phyloP scores from a whole-genome alignment of 2,329 filamentous ascomycete genomes.

The Epichloe amarillans region DNA sequence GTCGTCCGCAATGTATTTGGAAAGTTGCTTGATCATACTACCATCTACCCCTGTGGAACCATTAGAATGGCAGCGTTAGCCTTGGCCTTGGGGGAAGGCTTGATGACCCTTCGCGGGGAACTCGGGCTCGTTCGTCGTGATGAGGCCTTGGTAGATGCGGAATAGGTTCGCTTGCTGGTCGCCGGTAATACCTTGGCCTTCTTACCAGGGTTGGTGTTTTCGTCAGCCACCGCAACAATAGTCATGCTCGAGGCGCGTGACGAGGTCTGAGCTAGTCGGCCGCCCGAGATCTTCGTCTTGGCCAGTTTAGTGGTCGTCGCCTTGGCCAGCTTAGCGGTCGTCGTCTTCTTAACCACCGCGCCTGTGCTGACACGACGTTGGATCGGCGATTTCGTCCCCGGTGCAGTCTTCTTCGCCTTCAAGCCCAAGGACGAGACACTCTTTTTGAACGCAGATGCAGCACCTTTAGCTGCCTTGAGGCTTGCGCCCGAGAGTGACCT shows the following conservation, averaged over 20 bases:
- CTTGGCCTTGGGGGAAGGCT: constrained; percentile 7
- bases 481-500: constrained; percentile 21
- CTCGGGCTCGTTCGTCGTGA: neutral
- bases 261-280: constrained; percentile 2
- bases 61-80: constrained; percentile 4
- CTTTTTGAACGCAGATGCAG: constrained; percentile 24
- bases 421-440: constrained; percentile 12
- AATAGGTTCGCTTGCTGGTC: neutral
- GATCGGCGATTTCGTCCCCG: constrained; percentile 3
- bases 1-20: too few species aligned
- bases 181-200: constrained; percentile 1
- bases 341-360: constrained; percentile 16
- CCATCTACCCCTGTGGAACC: neutral
- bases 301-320: constrained; percentile 3
- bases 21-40: too few species aligned
- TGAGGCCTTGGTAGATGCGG: neutral
- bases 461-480: constrained; percentile 23
- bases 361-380: constrained; percentile 15
- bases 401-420: constrained; percentile 13
- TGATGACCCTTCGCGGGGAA: constrained; percentile 4
- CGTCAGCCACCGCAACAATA: constrained; percentile 8
- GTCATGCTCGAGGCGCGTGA: constrained; percentile 9
- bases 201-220: neutral
- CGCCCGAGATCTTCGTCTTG: constrained; percentile 7
- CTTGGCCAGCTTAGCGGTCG: constrained; percentile 11